These are phyloP conservation scores for Thinopyrum elongatum DNA, from an alignment of 176 grass and related monocot genomes.

Conservation along the genomic window DNA sequence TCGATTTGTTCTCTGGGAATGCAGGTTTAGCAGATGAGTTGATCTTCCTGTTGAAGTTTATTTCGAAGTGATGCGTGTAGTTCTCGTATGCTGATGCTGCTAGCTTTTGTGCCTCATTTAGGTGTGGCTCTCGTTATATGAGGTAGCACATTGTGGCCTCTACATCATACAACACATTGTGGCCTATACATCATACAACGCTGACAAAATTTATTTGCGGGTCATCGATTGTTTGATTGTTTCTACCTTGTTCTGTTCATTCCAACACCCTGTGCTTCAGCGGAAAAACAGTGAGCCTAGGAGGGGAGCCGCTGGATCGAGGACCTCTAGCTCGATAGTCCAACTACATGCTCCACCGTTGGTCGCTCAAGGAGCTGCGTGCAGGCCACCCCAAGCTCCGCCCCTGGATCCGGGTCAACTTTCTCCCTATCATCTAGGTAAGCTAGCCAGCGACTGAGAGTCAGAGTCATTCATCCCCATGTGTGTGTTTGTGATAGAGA, in stretches of 20 bases:
- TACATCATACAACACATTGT: neutral
- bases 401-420: too few relatives aligned
- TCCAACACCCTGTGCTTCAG: too few relatives aligned
- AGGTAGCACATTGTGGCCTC: neutral
- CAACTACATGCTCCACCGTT: too few relatives aligned
- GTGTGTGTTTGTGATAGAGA: too few relatives aligned
- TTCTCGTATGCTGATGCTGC: neutral
- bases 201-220: neutral
- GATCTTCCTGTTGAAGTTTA: neutral
- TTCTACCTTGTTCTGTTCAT: neutral
- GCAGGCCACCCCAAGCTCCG: too few relatives aligned
- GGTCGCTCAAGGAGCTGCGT: too few relatives aligned
- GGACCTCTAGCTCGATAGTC: too few relatives aligned
- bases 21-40: neutral
- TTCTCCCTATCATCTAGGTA: too few relatives aligned
- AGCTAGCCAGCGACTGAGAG: too few relatives aligned
- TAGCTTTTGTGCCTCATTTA: neutral
- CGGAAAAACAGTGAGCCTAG: too few relatives aligned
- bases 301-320: too few relatives aligned
- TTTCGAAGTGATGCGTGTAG: neutral
- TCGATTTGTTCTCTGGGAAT: conserved; percentile 21
- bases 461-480: too few relatives aligned
- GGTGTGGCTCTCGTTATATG: neutral
- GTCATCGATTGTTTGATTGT: neutral
- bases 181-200: neutral